Base-by-base conservation (phyloP, 108 stramenopile genomes). In the Nitzschia sp. region DNA sequence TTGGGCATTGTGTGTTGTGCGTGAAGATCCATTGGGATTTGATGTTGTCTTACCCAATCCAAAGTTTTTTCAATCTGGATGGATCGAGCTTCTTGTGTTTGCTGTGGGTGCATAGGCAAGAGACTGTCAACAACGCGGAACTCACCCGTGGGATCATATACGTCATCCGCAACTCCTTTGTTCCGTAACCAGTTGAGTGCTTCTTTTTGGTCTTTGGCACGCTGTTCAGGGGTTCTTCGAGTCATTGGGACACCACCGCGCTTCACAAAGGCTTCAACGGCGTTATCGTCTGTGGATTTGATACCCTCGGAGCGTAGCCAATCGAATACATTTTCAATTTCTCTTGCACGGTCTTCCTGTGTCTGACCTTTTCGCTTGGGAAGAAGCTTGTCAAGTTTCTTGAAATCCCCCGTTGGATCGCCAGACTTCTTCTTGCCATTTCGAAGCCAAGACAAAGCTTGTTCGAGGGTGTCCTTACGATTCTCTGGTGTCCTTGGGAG, bases 281-380 rank as follows among this genome's bases (percentile, higher is more conserved):
- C 11, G 34, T 21, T 8, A 19, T 41, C 61, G 12, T 19, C 12
- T 14, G 8, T 48, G n/a, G 22, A 52, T 9, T 21, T 20, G 8
- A 48, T 50, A 50, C 50, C 65, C 21, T 71, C 53, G 8, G 10
- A 43, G 10, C 71, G 56, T 17, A 78, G 19, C 77, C 77, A 78
- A 48, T 72, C 53, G 10, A 78, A 50, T 11, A 71, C 70, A 65
- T 26, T 63, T 57, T 71, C 71, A 48, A 78, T 72, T 7, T 78
- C 77, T 40, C 55, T 39, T 14, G 75, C 75, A 19, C 69, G 59
- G 44, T 72, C 71, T 57, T 72, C 71, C 6, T 41, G 20, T 6
- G 53, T 38, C 54, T 72, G 71, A 3, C 54, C 54, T 2, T 51
- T 59, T 3, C 48, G 41, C 41, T 29, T 54, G 8, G 71, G 71